Percentiles rank a stretch among this genome's conserved stretches.
These are phyloP conservation scores for Diphasiastrum complanatum DNA, from an alignment of 83 land plant genomes.

Conservation along the genomic window DNA sequence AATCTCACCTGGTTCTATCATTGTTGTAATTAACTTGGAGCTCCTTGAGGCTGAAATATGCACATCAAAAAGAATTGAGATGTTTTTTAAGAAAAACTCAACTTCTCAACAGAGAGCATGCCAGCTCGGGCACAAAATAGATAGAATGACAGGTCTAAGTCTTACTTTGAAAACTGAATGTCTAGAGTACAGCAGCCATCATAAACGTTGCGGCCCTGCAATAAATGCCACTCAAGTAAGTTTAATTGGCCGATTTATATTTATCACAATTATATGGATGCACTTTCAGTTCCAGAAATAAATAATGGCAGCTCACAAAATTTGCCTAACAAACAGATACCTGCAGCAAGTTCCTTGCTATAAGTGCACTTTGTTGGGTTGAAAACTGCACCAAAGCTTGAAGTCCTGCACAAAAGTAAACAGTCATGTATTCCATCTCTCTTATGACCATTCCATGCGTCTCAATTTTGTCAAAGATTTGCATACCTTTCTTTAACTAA, in stretches of 20 bases:
- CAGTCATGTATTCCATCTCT: no score
- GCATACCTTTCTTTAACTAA: no score
- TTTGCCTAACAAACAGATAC: no score
- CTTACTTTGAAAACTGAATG: conserved; percentile 92
- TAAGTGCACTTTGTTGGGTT: conserved; percentile 61
- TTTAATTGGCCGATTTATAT: no score
- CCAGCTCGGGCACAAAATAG: not conserved
- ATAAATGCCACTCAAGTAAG: no score
- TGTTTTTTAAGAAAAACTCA: no score
- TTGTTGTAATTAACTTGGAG: conserved; percentile 95
- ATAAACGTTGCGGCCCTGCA: conserved; percentile 92
- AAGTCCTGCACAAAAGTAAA: conserved; percentile 58
- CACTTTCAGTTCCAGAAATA: no score
- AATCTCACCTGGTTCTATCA: conserved; percentile 81
- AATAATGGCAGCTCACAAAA: no score
- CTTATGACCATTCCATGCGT: no score
- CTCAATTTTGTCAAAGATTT: no score
- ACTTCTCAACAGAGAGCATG: no score
- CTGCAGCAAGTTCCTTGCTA: conserved; percentile 70
- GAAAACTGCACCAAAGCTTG: conserved; percentile 88
- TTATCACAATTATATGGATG: no score
- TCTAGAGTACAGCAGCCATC: conserved; percentile 98
- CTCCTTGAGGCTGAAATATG: conserved; percentile 63
- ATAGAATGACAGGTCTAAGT: not conserved
- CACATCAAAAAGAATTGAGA: not conserved